These are phyloP conservation scores for Coemansia sp. DNA, from an alignment of 192 early-diverging fungal species.

Conservation along the genomic window DNA sequence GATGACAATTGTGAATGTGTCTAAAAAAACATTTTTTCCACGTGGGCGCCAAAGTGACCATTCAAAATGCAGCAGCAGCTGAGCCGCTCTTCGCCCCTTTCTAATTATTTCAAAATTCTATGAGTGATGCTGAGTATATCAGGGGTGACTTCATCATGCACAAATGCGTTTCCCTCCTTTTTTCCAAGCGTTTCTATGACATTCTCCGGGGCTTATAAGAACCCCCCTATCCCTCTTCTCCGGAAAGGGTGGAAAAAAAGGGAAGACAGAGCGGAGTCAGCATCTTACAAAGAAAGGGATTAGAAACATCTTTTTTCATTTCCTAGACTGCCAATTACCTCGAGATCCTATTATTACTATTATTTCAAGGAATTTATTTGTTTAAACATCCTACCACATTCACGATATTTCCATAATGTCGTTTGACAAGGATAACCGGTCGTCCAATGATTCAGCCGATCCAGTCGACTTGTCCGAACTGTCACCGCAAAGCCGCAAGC, in stretches of 20 bases:
- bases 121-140: conserved; percentile 2
- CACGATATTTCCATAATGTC: background rate
- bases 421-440: background rate
- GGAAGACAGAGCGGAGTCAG: background rate
- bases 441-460: background rate
- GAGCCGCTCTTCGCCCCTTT: background rate
- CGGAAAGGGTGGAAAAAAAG: background rate
- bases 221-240: background rate
- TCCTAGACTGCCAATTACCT: background rate
- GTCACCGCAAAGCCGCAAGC: conserved; percentile 45
- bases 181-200: background rate
- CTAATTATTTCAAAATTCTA: background rate
- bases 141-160: background rate
- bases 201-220: background rate
- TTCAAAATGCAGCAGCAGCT: background rate
- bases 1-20: too few relatives aligned
- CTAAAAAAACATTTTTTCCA: too few relatives aligned
- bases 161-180: background rate
- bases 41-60: too few relatives aligned
- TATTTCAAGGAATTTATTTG: background rate
- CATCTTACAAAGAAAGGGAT: background rate
- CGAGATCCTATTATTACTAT: too few relatives aligned
- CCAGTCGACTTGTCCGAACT: conserved; percentile 15
- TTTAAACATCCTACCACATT: background rate
- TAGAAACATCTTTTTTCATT: background rate